Evolutionary conservation across 208 protist species (phyloP), one percentile per base, ranked within the genome.

Genomic region (Trypanosoma mega): DNA sequence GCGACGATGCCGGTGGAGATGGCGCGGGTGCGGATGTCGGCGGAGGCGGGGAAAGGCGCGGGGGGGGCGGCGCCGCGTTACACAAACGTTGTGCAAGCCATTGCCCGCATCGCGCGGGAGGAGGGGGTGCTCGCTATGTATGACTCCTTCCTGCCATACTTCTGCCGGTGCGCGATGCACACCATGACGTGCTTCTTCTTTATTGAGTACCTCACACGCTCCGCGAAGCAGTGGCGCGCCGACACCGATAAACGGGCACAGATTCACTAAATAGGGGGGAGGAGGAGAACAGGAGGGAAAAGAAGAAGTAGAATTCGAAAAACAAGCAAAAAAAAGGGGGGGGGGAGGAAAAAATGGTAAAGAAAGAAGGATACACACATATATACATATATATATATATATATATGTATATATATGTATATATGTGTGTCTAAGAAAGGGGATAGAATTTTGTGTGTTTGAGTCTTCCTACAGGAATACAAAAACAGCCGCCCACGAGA

Each of bases 1-100:
- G 67, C 89, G 50, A 96, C 92, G 58, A 96, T 97, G 92, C 92
- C 92, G 31, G 68, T 97, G 26, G 92, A 97, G 75, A 58, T 89
- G 39, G 85, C 90, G 43, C 82, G 89, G 59, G 88, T 94, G 69
- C 83, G 87, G 47, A 94, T 97, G 89, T 89, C 82, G 6, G 68
- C 82, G 6, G 84, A 97, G 79, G 77, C 55, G 14, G n/a, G 43
- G 76, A 62, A 92, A 78, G 83, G 58, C 78, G 20, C 62, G 16
- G 43, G 65, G 3, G 83, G 80, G 34, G 64, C 48, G 54, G 71
- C 76, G 65, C 58, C 68, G 68, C 72, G 73, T 36, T 97, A 96
- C 73, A 77, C 30, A 36, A 86, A 78, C 67, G 76, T 83, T 54
- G 30, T 90, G 21, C 89, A 95, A 76, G 90, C 85, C 36, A 84